phyloP scores from a whole-genome alignment of 1,284 basidiomycete species.

The Hortiboletus rubellus region DNA sequence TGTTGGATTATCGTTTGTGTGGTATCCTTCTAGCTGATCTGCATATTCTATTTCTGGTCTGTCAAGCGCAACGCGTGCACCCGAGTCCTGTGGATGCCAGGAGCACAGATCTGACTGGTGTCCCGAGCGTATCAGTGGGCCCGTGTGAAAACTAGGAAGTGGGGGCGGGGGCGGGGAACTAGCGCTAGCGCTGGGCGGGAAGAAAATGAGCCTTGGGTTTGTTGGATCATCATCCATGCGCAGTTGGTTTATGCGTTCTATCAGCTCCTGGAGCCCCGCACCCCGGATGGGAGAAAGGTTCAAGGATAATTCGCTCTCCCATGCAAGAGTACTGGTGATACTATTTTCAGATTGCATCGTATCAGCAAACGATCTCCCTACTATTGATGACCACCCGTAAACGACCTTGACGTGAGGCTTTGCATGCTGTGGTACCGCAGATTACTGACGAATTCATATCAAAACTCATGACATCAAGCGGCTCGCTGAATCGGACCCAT shows the following conservation, averaged over 20 bases:
- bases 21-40: not conserved
- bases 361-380: not conserved
- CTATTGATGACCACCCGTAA: slow-evolving; percentile 1
- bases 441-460: slow-evolving; percentile 5
- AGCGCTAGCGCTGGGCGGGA: not conserved
- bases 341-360: not conserved
- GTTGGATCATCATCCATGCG: not conserved
- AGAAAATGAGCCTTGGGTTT: not conserved
- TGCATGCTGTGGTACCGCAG: not conserved
- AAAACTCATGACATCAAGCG: not conserved
- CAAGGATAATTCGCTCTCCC: too few relatives aligned
- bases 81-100: slow-evolving; percentile 3
- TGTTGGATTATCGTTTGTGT: not conserved
- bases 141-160: not conserved
- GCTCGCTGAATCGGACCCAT: not conserved
- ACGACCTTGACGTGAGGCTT: not conserved
- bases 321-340: not conserved
- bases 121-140: not conserved
- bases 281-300: too few relatives aligned
- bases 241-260: not conserved
- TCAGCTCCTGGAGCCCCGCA: not conserved
- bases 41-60: not conserved
- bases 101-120: not conserved
- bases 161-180: not conserved
- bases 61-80: not conserved